Evolutionary conservation across 2,329 filamentous ascomycete genomes (phyloP).

Genomic region (Diaporthe sp.): DNA sequence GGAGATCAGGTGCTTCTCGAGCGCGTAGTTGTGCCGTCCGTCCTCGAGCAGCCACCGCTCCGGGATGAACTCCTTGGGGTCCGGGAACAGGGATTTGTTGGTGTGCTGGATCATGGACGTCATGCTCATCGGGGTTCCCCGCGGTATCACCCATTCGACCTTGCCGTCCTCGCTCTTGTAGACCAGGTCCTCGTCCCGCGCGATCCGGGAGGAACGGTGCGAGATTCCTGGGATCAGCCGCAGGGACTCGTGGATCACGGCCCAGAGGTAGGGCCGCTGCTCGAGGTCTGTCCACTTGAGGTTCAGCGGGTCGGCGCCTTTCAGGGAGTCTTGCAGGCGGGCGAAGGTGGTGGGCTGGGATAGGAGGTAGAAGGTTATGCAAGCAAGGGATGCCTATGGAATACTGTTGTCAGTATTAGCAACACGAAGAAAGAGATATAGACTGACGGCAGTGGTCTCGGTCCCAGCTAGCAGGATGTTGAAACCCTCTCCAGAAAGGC

Average conservation of each 20-base stretch:
- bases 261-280: conserved; percentile 45
- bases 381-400: background rate
- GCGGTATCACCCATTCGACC: conserved; percentile 43
- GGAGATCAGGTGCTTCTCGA: conserved; percentile 42
- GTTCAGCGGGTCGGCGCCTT: conserved; percentile 20
- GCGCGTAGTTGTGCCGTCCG: conserved; percentile 29
- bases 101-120: conserved; percentile 42
- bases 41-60: conserved; percentile 46
- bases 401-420: background rate
- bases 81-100: conserved; percentile 44
- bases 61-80: conserved; percentile 44
- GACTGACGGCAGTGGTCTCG: conserved; percentile 41
- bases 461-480: conserved; percentile 43
- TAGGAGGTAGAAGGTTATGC: conserved; percentile 28
- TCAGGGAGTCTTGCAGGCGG: background rate
- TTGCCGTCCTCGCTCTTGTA: conserved; percentile 34
- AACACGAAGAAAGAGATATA: too few species aligned
- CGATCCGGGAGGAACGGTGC: conserved; percentile 41
- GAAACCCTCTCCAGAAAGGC: conserved; percentile 44
- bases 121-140: conserved; percentile 45
- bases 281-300: conserved; percentile 44
- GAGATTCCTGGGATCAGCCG: conserved; percentile 44
- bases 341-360: conserved; percentile 10
- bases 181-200: conserved; percentile 31
- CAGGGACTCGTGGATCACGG: conserved; percentile 45